phyloP scores from a whole-genome alignment of 164 flowering plant genomes.

The Pachysandra terminalis region DNA sequence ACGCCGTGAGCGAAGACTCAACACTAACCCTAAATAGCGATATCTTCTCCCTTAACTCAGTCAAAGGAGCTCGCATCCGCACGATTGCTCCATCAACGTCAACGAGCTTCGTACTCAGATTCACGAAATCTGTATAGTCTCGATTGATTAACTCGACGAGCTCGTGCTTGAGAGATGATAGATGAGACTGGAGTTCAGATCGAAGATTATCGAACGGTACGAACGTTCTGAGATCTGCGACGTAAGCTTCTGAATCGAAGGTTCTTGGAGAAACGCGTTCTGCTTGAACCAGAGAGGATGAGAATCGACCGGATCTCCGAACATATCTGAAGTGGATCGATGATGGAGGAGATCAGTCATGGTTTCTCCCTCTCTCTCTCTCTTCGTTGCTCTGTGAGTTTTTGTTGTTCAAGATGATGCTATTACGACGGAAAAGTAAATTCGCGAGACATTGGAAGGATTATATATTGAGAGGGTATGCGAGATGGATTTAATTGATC shows the following conservation, averaged over 20 bases:
- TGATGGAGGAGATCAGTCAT: constrained; percentile 14
- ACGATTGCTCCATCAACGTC: constrained; percentile 77
- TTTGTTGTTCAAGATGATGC: too few species aligned
- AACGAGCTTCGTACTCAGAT: constrained; percentile 88
- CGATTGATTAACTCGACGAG: constrained; percentile 91
- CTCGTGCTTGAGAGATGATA: constrained; percentile 75
- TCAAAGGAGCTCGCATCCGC: constrained; percentile 90
- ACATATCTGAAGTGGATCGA: constrained; percentile 46
- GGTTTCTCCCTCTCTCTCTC: background rate
- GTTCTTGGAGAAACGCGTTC: constrained; percentile 49
- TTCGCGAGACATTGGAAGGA: too few species aligned
- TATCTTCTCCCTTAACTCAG: constrained; percentile 80
- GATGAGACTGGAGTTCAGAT: constrained; percentile 77
- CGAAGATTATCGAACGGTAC: constrained; percentile 92
- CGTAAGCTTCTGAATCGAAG: constrained; percentile 82
- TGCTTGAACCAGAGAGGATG: constrained; percentile 90
- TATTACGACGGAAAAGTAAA: too few species aligned
- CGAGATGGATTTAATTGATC: too few species aligned
- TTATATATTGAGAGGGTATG: too few species aligned
- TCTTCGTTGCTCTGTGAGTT: background rate
- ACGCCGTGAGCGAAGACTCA: constrained; percentile 24
- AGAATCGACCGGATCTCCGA: constrained; percentile 75
- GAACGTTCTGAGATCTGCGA: constrained; percentile 88
- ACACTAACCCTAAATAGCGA: constrained; percentile 26
- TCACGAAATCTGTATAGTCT: constrained; percentile 89